Evolutionary conservation across 2,329 filamentous ascomycete species (phyloP), one percentile per base, ranked within the genome.

Genomic region (Trichoderma semiorbis): DNA sequence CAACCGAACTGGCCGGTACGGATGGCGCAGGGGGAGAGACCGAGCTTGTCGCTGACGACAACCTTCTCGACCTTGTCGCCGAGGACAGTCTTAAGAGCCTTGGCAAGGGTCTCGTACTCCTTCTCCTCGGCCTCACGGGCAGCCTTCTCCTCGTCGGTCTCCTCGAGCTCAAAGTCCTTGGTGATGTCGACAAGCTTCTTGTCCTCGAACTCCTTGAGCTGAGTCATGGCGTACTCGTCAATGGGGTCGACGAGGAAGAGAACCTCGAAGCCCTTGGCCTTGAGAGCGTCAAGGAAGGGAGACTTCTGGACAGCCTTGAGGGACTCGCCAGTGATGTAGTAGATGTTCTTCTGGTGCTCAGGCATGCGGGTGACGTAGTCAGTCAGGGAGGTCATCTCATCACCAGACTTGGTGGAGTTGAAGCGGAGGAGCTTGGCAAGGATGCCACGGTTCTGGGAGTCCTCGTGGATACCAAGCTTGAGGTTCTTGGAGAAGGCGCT

Each of bases 181-280:
- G 96, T 99, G 87, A 99, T 98, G 83, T 99, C 96, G 80, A 99
- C 95, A 69, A 99, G 93, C 92, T 99, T 99, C 95, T 98, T 99
- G 88, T 94, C 93, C 83, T 99, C 96, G 81, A 97, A 99, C 88
- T 99, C 96, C 93, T 99, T 99, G 85, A 98, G 92, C 89, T 98
- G 95, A 79, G 95, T 98, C 93, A 98, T 97, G 85, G 95, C 95
- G 83, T 98, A 98, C 91, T 98, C 95, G 76, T 98, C 95, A 87
- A 99, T 99, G 82, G 96, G 96, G 88, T 99, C 96, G 80, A 97
- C 94, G 76, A 99, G 91, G 94, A 97, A 98, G 79, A 99, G 92
- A 81, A 99, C 96, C 88, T 99, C 96, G 83, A 99, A 99, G 87
- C 93, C 91, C 94, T 99, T 99, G 84, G 94, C 93, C 91, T 97